Conservation (phyloP, 73 alveolate genomes). For the Blepharisma japonicum region DNA sequence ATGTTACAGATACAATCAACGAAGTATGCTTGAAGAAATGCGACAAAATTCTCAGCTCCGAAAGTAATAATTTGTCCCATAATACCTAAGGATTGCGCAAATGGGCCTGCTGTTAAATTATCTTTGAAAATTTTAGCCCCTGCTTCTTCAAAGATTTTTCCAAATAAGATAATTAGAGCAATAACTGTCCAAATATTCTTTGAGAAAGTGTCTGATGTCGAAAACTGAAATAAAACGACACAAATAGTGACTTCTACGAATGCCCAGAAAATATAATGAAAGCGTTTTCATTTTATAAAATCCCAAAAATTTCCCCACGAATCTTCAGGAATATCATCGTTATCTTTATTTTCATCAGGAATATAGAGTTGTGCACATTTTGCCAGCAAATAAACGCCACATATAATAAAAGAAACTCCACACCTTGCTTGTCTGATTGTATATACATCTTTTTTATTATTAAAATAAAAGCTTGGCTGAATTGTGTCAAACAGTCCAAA, state of each 20-base stretch:
- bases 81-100: conserved; percentile 61
- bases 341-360: conserved; percentile 55
- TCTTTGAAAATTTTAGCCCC: conserved; percentile 58
- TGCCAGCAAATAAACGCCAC: conserved; percentile 63
- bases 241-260: conserved; percentile 48
- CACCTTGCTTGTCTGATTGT: conserved; percentile 65
- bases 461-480: conserved; percentile 36
- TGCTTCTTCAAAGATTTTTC: conserved; percentile 62
- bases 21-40: conserved; percentile 67
- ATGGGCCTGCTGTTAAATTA: conserved; percentile 59
- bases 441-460: conserved; percentile 47
- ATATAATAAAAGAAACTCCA: conserved; percentile 61
- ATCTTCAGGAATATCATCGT: conserved; percentile 55
- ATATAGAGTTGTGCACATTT: conserved; percentile 63
- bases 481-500: conserved; percentile 46
- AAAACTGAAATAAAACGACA: conserved; percentile 55
- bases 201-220: conserved; percentile 67
- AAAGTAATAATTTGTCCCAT: conserved; percentile 73
- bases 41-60: conserved; percentile 86
- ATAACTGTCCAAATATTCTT: conserved; percentile 68
- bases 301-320: conserved; percentile 87
- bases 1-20: conserved; percentile 63
- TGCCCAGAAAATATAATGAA: conserved; percentile 60
- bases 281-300: conserved; percentile 72
- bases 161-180: conserved; percentile 56